These are phyloP conservation scores for Pythium apleroticum DNA, from an alignment of 352 stramenopile genomes.

Conservation along the genomic window DNA sequence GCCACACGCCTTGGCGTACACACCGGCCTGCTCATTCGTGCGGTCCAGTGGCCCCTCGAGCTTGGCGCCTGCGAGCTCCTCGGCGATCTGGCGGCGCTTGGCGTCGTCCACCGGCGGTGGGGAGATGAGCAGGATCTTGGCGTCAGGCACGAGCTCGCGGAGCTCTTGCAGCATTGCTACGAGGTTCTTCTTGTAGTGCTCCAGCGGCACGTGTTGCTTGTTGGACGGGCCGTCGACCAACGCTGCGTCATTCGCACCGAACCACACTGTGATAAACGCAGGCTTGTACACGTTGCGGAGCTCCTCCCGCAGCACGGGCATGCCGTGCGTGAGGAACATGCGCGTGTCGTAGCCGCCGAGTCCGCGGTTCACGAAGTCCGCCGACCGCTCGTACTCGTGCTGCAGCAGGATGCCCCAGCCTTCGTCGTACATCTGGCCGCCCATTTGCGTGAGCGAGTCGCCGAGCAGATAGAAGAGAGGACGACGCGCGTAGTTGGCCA, in stretches of 20 bases:
- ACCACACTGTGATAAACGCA: constrained; percentile 43
- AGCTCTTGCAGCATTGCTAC: constrained; percentile 29
- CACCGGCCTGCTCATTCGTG: constrained; percentile 15
- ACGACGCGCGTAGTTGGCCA: constrained; percentile 3
- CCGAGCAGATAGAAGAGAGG: constrained; percentile 50
- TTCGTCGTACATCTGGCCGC: constrained; percentile 18
- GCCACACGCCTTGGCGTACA: constrained; percentile 10
- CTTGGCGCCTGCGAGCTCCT: background rate
- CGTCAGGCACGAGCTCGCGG: constrained; percentile 22
- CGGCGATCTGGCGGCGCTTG: background rate
- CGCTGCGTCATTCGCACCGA: constrained; percentile 62
- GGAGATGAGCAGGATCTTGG: constrained; percentile 55
- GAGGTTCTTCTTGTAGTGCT: constrained; percentile 50
- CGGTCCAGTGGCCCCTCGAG: constrained; percentile 11
- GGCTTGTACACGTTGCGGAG: constrained; percentile 26
- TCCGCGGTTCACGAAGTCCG: constrained; percentile 57
- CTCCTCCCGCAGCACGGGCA: constrained; percentile 35
- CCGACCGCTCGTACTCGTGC: constrained; percentile 51
- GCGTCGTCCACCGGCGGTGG: constrained; percentile 48
- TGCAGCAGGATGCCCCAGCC: constrained; percentile 52
- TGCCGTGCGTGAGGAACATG: constrained; percentile 29
- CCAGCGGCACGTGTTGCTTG: constrained; percentile 47
- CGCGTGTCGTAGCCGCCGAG: constrained; percentile 58
- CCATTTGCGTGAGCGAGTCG: constrained; percentile 65
- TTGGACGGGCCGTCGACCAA: constrained; percentile 31